Conservation (phyloP, 202 grass and related monocot genomes). For the Setaria viridis region DNA sequence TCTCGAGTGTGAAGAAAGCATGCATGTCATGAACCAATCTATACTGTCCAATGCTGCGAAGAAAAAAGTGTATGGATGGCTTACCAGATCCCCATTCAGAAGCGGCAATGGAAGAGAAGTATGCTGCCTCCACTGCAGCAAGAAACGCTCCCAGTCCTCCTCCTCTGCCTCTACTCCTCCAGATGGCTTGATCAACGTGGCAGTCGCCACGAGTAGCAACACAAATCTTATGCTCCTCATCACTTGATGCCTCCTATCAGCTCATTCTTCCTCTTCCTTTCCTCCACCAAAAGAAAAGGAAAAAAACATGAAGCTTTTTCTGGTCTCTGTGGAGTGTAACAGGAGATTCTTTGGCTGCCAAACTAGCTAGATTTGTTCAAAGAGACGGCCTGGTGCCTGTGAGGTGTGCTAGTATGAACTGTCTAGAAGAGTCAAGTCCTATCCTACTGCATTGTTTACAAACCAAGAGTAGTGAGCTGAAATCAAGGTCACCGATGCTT, state of each 20-base stretch:
- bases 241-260: slow-evolving; percentile 17
- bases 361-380: slow-evolving; percentile 38
- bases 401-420: slow-evolving; percentile 15
- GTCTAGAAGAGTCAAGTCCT: slow-evolving; percentile 48
- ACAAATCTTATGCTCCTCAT: slow-evolving; percentile 30
- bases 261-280: slow-evolving; percentile 19
- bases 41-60: background rate
- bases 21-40: background rate
- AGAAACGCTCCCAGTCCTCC: slow-evolving; percentile 8
- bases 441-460: slow-evolving; percentile 29
- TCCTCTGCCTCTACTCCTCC: background rate
- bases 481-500: slow-evolving; percentile 44
- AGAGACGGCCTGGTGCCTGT: background rate
- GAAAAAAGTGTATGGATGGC: background rate
- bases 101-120: slow-evolving; percentile 9
- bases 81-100: slow-evolving; percentile 55
- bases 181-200: slow-evolving; percentile 17
- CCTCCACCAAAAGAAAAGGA: background rate
- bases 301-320: background rate
- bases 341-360: slow-evolving; percentile 11
- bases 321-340: background rate
- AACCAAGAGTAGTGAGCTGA: slow-evolving; percentile 16
- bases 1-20: background rate
- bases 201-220: slow-evolving; percentile 30
- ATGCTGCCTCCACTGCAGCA: slow-evolving; percentile 25